These are phyloP conservation scores for Bipolaris sorokiniana DNA, from an alignment of 2,329 filamentous ascomycete genomes.

Conservation along the genomic window DNA sequence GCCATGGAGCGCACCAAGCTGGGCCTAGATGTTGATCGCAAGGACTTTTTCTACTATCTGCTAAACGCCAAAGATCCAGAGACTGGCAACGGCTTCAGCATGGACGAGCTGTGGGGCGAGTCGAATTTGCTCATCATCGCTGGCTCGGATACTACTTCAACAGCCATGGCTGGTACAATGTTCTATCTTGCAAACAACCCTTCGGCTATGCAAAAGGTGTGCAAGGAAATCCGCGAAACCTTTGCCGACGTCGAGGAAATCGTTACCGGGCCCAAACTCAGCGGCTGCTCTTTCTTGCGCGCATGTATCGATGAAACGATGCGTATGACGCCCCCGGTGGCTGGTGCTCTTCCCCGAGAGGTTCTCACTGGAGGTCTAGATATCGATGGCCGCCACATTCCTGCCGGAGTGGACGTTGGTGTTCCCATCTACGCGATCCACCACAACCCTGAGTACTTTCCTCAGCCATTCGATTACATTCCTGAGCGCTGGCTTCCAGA, in stretches of 20 bases:
- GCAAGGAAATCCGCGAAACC: constrained; percentile 42
- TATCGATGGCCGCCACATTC: constrained; percentile 46
- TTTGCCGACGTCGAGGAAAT: constrained; percentile 50
- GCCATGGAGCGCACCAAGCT: constrained; percentile 52
- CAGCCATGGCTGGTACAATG: constrained; percentile 50
- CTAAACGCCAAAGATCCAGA: constrained; percentile 56
- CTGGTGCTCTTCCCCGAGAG: constrained; percentile 47
- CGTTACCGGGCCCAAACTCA: constrained; percentile 42
- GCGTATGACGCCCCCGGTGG: constrained; percentile 50
- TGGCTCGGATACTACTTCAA: constrained; percentile 55
- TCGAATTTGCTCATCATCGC: constrained; percentile 58
- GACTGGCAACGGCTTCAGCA: constrained; percentile 52
- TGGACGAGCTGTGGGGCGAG: constrained; percentile 58
- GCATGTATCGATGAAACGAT: constrained; percentile 52
- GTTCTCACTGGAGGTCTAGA: constrained; percentile 48
- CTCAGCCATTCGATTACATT: constrained; percentile 46
- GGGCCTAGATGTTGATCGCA: constrained; percentile 49
- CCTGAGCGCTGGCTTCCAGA: constrained; percentile 50
- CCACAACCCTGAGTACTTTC: constrained; percentile 49
- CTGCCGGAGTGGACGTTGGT: constrained; percentile 46
- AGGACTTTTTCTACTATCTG: constrained; percentile 58
- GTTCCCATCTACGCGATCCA: constrained; percentile 49
- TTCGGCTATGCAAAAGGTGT: constrained; percentile 39
- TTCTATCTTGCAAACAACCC: constrained; percentile 55
- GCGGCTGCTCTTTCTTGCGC: constrained; percentile 43